phyloP scores from a whole-genome alignment of 257 asterid genomes.

The Nicotiana benthamiana region DNA sequence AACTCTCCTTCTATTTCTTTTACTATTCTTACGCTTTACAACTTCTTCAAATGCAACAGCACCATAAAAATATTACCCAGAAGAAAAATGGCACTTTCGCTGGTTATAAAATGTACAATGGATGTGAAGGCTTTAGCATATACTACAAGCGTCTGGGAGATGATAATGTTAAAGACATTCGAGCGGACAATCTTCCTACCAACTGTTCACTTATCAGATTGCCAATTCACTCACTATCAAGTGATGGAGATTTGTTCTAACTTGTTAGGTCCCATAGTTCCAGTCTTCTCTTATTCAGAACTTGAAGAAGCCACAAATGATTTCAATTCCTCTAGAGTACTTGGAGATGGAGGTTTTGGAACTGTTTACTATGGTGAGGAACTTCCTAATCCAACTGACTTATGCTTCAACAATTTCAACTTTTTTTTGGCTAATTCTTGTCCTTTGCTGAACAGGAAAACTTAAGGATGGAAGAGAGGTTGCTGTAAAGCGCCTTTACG shows the following conservation, averaged over 20 bases:
- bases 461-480: conserved; percentile 11
- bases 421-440: neutral
- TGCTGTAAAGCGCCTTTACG: neutral
- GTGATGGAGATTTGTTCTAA: neutral
- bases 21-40: rapidly evolving
- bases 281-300: conserved; percentile 1
- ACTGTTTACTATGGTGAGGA: conserved; percentile 7
- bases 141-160: neutral
- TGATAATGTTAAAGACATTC: neutral
- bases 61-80: neutral
- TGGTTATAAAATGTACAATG: neutral
- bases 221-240: neutral
- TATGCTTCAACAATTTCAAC: neutral
- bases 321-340: neutral
- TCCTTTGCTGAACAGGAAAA: neutral
- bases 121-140: neutral
- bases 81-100: neutral
- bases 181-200: neutral
- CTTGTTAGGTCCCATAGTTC: neutral
- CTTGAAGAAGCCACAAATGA: conserved; percentile 7
- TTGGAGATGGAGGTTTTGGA: conserved; percentile 14
- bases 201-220: neutral
- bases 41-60: neutral
- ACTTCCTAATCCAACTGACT: neutral
- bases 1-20: neutral